Evolutionary conservation across 202 grass and related monocot genomes (phyloP).

Genomic region (Brachypodium distachyon): DNA sequence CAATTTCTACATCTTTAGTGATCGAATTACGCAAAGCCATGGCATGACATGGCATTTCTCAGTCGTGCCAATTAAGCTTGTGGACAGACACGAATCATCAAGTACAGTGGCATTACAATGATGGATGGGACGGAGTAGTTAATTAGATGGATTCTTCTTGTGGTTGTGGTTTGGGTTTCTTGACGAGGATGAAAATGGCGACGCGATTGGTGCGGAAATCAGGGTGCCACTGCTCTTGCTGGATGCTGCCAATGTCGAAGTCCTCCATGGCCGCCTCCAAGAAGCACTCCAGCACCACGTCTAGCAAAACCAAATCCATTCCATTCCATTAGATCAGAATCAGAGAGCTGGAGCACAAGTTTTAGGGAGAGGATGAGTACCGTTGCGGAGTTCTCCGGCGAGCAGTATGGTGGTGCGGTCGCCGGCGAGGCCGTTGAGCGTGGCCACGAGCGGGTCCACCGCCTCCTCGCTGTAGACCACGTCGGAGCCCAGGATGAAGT

Average conservation of each 20-base stretch:
- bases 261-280: conserved; percentile 64
- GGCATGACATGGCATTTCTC: too few relatives aligned
- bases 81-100: too few relatives aligned
- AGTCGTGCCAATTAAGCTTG: too few relatives aligned
- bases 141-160: neutral
- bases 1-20: too few relatives aligned
- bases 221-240: conserved; percentile 79
- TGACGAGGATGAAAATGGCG: conserved; percentile 63
- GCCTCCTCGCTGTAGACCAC: conserved; percentile 87
- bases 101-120: too few relatives aligned
- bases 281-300: conserved; percentile 86
- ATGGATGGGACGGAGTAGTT: too few relatives aligned
- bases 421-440: conserved; percentile 48
- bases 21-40: too few relatives aligned
- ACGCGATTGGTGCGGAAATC: conserved; percentile 73
- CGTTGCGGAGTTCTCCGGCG: conserved; percentile 84
- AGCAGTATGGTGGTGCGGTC: conserved; percentile 61
- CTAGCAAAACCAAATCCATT: neutral
- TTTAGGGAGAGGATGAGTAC: conserved; percentile 23
- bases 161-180: conserved; percentile 12
- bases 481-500: conserved; percentile 74
- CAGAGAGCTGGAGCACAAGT: neutral
- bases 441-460: conserved; percentile 51
- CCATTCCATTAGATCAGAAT: neutral
- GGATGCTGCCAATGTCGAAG: conserved; percentile 59